Base-by-base conservation (phyloP, 1,284 basidiomycete species). In the Rhizoctonia solani region DNA sequence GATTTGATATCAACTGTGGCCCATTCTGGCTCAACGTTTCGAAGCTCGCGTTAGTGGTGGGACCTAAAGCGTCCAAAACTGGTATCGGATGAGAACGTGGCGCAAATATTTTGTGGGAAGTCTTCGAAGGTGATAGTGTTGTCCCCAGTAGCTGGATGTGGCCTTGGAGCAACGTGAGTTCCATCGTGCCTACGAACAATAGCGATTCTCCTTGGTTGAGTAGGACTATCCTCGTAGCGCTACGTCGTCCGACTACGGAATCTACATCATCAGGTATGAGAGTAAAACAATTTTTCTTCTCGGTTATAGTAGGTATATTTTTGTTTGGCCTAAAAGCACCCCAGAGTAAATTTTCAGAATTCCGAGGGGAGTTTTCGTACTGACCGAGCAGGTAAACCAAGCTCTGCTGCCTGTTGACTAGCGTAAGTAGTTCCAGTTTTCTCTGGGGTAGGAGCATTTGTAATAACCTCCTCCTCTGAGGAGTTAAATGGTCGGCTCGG, bases 81-180 rank as follows among this genome's bases (percentile, higher is more conserved):
- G 89, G 88, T 5, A 92, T 74, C 0, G 89, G 87, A 5, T 87
- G 83, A 0, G 84, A 89, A 11, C 82, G 80, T 0, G 88, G 87
- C 1, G 88, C 86, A 72, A 84, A 91, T 23, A 90, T 77, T 23
- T 74, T 74, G 68, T 89, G 79, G 3, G 72, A 68, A 0, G 67
- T 73, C 3, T 72, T 52, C 0, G 84, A 84, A 1, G 84, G 73
- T 0, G 68, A 50, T 6, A 90, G 73, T 0, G 74, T 76, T 6
- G 80, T 77, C 0, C 87, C 88, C 13, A 78, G 76, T 0, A 90
- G 46, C 2, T 79, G 76, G 46, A 90, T 71, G 11, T 79, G 76
- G 1, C 89, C 89, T 58, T 77, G 80, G 3, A 90, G 73, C 30
- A 91, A 78, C 1, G 77, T 77, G 8, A 91, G 68, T 1, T 73